Percentiles rank a stretch among this genome's conserved stretches.
These are phyloP conservation scores for Eucalyptus tenuipes DNA, from an alignment of 345 rosid species.

Conservation along the genomic window DNA sequence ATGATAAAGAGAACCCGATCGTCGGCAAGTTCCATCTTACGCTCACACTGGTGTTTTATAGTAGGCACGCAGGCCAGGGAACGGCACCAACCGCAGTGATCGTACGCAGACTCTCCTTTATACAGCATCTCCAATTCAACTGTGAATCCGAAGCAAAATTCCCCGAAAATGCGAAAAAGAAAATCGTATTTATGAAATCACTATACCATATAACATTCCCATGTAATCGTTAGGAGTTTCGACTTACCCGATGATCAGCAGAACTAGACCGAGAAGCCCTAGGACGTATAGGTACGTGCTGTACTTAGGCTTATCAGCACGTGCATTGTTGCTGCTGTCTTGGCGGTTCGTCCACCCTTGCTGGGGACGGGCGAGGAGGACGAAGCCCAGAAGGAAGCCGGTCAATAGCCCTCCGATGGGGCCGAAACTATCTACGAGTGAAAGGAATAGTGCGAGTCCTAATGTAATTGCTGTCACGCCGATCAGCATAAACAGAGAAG, in stretches of 20 bases:
- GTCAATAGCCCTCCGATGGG: constrained; percentile 72
- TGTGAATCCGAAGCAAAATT: constrained; percentile 21
- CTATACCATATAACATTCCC: background rate
- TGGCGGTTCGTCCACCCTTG: constrained; percentile 42
- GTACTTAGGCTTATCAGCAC: constrained; percentile 29
- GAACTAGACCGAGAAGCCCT: constrained; percentile 33
- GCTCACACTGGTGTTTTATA: background rate
- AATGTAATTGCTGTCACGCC: constrained; percentile 43
- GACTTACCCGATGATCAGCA: constrained; percentile 46
- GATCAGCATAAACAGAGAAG: constrained; percentile 56
- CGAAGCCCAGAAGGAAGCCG: constrained; percentile 66
- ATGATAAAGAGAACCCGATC: background rate
- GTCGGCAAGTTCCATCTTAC: background rate
- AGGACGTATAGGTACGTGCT: constrained; percentile 46
- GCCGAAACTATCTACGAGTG: constrained; percentile 80
- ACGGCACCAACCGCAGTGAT: accelerated
- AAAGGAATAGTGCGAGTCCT: constrained; percentile 49
- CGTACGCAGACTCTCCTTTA: background rate
- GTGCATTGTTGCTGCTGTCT: constrained; percentile 19
- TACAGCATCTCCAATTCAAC: constrained; percentile 45
- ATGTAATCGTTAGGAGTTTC: background rate
- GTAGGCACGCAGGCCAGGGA: accelerated
- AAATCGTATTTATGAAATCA: background rate
- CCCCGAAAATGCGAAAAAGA: accelerated
- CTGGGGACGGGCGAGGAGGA: constrained; percentile 64